A percentile compares a stretch with the other conserved stretches of the same genome.
phyloP scores from a whole-genome alignment of 2,329 filamentous ascomycete species.

The Xylaria sp. region DNA sequence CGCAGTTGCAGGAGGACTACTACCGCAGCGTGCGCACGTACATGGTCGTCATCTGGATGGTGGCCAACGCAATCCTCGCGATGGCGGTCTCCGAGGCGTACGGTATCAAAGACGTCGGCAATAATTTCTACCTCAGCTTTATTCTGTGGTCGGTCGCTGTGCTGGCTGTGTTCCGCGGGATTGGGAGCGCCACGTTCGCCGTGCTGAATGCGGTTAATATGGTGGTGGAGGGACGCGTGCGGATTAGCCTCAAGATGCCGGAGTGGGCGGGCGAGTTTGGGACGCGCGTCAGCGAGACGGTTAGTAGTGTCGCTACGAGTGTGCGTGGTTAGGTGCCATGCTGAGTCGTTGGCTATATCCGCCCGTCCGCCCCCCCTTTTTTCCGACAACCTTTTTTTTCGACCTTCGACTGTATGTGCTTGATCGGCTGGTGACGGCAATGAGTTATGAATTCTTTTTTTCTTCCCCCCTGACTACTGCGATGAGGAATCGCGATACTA shows the following conservation, averaged over 20 bases:
- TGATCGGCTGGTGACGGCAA: not conserved
- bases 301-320: constrained; percentile 42
- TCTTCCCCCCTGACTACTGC: not conserved
- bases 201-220: constrained; percentile 79
- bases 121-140: constrained; percentile 88
- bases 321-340: constrained; percentile 16
- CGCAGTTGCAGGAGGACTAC: constrained; percentile 94
- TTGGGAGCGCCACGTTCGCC: constrained; percentile 76
- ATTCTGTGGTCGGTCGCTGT: constrained; percentile 88
- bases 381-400: not conserved
- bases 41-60: constrained; percentile 95
- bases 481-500: not conserved
- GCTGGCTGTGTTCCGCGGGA: constrained; percentile 79
- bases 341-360: not conserved
- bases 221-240: constrained; percentile 77
- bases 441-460: not conserved
- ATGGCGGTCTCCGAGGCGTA: constrained; percentile 93
- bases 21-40: constrained; percentile 96
- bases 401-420: not conserved
- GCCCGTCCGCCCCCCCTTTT: not conserved
- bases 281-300: constrained; percentile 39
- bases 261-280: constrained; percentile 42
- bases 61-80: constrained; percentile 83
- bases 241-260: constrained; percentile 51
- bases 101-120: constrained; percentile 60